These are phyloP conservation scores for slime mould (Dictyostelium discoideum) DNA, from an alignment of 78 protist genomes.

Conservation along the genomic window DNA sequence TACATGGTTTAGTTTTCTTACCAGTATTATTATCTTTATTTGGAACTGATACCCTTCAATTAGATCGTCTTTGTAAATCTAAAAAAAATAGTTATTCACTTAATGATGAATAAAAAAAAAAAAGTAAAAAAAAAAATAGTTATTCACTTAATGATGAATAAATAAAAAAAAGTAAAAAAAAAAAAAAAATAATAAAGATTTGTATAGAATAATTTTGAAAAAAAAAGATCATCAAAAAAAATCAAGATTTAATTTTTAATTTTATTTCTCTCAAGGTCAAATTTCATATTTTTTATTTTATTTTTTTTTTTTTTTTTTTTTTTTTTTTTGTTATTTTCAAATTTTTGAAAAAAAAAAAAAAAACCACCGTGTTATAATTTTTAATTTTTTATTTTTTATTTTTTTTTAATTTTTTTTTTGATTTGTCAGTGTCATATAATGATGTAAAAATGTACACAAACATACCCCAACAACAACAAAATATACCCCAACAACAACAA, in stretches of 20 bases:
- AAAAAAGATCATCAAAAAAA: too few relatives aligned
- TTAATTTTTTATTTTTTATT: neutral
- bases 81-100: neutral
- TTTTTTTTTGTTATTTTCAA: neutral
- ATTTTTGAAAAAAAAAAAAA: neutral
- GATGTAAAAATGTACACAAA: neutral
- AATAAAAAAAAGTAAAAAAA: neutral
- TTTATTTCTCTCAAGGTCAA: too few relatives aligned
- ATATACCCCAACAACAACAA: neutral
- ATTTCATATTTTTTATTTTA: too few relatives aligned
- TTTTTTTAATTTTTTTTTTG: neutral
- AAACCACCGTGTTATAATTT: neutral
- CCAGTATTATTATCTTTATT: slow-evolving; percentile 76
- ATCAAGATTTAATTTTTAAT: too few relatives aligned
- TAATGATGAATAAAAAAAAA: neutral
- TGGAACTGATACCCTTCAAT: slow-evolving; percentile 54
- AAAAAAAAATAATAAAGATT: neutral
- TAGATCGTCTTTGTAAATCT: neutral
- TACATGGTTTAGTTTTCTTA: slow-evolving; percentile 81
- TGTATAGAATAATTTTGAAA: neutral
- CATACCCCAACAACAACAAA: neutral
- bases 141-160: neutral
- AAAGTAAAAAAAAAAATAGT: neutral
- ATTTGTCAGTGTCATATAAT: neutral
- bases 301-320: too few relatives aligned